Evolutionary conservation across 1,284 basidiomycete genomes (phyloP), one percentile per base, ranked within the genome.

Genomic region (Anthracocystis panici-leucophaei): DNA sequence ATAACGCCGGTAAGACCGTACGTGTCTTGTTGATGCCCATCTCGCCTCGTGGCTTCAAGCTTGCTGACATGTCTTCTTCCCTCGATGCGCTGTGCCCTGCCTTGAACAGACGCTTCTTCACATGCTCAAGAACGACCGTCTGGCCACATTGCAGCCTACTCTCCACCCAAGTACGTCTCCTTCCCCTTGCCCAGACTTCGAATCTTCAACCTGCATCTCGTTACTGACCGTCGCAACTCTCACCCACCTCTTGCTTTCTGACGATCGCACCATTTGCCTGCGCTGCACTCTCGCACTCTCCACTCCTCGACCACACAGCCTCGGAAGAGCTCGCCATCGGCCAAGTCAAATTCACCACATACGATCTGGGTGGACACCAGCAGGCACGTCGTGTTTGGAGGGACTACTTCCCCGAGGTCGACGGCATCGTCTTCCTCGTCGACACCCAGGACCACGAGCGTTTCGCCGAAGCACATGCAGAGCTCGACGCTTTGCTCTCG

Each of bases 381-480:
- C 96, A 98, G 86, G 94, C 97, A 60, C 95, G 97, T 81, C 93
- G 97, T 81, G 91, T 99, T 85, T 99, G 97, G 97, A 92, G 94
- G 77, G 96, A 99, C 87, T 99, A 99, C 89, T 99, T 99, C 91
- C 96, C 97, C 62, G 97, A 99, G 87, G 97, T 99, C 48, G 95
- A 99, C 85, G 97, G 94, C 35, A 98, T 99, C 82, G 91, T 99
- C 85, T 99, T 99, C 90, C 89, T 99, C 65, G 96, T 99, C 74
- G 97, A 99, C 88, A 92, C 91, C 73, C 94, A 95, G 78, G 97
- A 99, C 88, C 91, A 92, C 82, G 96, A 98, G 87, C 93, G 97
- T 53, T 97, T 99, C 87, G 87, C 91, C 9, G 97, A 99, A 87
- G 93, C 93, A 71, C 97, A 97, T 87, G 94, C 93, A 12, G 97